Evolutionary conservation across 176 grass and related monocot species (phyloP), one percentile per base, ranked within the genome.

Genomic region (Bothriochloa decipiens): DNA sequence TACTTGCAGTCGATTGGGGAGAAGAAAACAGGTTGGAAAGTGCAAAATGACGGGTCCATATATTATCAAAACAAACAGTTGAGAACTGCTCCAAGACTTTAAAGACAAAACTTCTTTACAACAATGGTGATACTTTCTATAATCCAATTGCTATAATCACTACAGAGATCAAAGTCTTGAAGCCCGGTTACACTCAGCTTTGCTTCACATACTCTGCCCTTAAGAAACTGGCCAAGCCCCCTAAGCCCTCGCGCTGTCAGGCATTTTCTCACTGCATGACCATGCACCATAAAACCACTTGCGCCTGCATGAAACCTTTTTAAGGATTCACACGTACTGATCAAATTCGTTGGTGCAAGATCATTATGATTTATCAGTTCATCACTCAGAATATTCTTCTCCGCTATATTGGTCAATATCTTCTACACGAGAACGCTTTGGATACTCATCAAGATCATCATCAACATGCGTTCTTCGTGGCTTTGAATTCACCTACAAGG

Each of bases 321-420:
- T 40, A 57, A 40, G 79, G 58, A 45, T 80, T 75, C 74, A 83
- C 63, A 16, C 42, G 40, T 26, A 62, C 28, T 83, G 84, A 83
- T 78, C 16, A 88, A 75, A 75, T 60, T 62, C 45, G 45, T 64
- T 83, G 74, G 62, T 72, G 55, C 84, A 79, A 84, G 73, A 65
- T 89, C 82, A 89, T 90, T 18, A 78, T 13, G 65, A 40, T 80
- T 50, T 82, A 78, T 81, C 49, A 65, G 49, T 70, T 83, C 52
- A 89, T 89, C 86, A 86, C n/a, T 89, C 90, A 33, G 79, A 92
- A 86, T 86, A 92, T 72, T 88, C 84, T 46, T 92, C 92, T 78
- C 52, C 90, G 41, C 87, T 92, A 70, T 89, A 94, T 45, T 87
- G 89, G 35, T 94, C 90, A 47, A 89, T 63, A 53, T 92, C 90